phyloP scores from a whole-genome alignment of 129 eudicot species.

The Flaveria ramosissima region DNA sequence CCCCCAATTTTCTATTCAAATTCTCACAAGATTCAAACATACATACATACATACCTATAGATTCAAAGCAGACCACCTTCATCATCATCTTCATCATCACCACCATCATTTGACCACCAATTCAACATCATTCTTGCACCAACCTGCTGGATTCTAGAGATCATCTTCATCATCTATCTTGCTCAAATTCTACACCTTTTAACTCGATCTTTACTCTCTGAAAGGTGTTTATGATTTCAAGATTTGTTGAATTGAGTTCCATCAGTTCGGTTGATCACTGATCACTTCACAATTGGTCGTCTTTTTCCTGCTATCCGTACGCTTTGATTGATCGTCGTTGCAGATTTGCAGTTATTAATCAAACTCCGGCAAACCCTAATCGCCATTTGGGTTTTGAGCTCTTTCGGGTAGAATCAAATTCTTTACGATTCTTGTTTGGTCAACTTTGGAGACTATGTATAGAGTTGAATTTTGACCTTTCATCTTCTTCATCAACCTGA shows the following conservation, averaged over 20 bases:
- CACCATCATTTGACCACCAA: not conserved
- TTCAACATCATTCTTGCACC: not conserved
- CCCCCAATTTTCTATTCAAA: constrained; percentile 27
- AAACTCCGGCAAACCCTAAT: constrained; percentile 23
- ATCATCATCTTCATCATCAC: constrained; percentile 15
- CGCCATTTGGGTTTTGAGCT: not conserved
- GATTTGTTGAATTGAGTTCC: not conserved
- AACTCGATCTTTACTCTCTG: constrained; percentile 6
- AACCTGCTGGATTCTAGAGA: not conserved
- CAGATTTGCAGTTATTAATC: not conserved
- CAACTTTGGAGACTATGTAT: constrained; percentile 16
- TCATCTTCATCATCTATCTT: not conserved
- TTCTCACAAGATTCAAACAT: not conserved
- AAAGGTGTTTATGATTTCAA: not conserved
- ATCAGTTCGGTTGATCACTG: not conserved
- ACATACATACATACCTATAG: not conserved
- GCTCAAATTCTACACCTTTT: not conserved
- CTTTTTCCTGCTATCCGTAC: not conserved
- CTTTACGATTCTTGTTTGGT: constrained; percentile 11
- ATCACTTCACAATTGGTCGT: constrained; percentile 14
- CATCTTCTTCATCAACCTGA: constrained; percentile 10
- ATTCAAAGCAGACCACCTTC: not conserved
- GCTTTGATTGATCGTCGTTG: constrained; percentile 7
- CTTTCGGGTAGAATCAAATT: not conserved
- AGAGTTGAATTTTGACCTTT: constrained; percentile 24